Percentiles rank a stretch among this genome's conserved stretches.
These are phyloP conservation scores for Vigna reflexopilosa DNA, from an alignment of 306 rosid species.

Conservation along the genomic window DNA sequence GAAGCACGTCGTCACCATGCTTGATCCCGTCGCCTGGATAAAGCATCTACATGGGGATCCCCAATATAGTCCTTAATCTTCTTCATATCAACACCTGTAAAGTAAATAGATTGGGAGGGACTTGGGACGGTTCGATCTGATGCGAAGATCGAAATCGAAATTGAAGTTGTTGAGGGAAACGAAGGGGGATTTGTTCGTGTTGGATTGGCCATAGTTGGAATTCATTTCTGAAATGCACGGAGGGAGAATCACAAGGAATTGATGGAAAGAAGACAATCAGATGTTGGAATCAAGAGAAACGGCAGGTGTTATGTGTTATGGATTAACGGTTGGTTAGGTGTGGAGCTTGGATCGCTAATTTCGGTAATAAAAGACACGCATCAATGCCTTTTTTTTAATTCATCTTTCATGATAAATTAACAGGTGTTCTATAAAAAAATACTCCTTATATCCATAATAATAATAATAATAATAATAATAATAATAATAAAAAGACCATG, in stretches of 20 bases:
- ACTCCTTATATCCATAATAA: too few species aligned
- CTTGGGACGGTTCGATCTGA: constrained; percentile 76
- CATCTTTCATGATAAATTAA: too few species aligned
- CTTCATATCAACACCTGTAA: too few species aligned
- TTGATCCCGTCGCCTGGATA: constrained; percentile 46
- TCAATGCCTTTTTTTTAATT: too few species aligned
- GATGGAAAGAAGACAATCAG: not conserved
- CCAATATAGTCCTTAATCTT: too few species aligned
- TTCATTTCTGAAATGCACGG: constrained; percentile 35
- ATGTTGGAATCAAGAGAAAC: not conserved
- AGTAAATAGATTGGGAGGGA: constrained; percentile 48
- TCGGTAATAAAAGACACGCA: too few species aligned
- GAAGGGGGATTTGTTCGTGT: constrained; percentile 53
- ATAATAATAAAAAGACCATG: too few species aligned
- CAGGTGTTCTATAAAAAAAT: too few species aligned
- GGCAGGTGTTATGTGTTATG: too few species aligned
- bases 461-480: too few species aligned
- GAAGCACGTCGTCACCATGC: constrained; percentile 35
- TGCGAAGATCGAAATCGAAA: constrained; percentile 89
- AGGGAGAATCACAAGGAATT: not conserved
- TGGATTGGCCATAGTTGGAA: constrained; percentile 40
- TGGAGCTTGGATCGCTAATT: too few species aligned
- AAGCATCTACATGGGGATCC: too few species aligned
- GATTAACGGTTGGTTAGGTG: not conserved
- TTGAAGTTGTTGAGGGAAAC: constrained; percentile 64